Evolutionary conservation across 495 filamentous ascomycete genomes (phyloP).

Genomic region (Xylaria acuta): DNA sequence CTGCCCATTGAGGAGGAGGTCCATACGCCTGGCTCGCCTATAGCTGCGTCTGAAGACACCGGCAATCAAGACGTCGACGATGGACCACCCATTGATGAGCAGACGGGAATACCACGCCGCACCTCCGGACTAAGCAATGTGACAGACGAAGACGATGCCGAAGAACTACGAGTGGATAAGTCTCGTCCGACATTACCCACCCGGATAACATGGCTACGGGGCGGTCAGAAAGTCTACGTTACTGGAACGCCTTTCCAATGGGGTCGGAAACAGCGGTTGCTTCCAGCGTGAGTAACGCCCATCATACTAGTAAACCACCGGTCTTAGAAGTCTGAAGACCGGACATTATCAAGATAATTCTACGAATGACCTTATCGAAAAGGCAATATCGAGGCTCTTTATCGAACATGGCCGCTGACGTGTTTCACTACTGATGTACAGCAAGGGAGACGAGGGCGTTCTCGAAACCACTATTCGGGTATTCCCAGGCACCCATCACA

Average conservation of each 20-base stretch:
- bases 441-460: conserved; percentile 60
- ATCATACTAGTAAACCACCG: conserved; percentile 13
- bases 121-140: conserved; percentile 70
- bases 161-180: conserved; percentile 74
- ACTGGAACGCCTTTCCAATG: conserved; percentile 96
- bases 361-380: neutral
- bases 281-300: conserved; percentile 71
- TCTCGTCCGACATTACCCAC: conserved; percentile 75
- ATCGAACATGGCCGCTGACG: conserved; percentile 10
- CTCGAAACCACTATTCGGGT: conserved; percentile 80
- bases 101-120: conserved; percentile 57
- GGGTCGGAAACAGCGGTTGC: conserved; percentile 87
- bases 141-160: conserved; percentile 78
- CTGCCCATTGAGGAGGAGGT: conserved; percentile 90
- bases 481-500: conserved; percentile 90
- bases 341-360: neutral
- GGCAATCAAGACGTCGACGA: conserved; percentile 58
- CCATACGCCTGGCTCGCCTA: conserved; percentile 84
- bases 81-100: conserved; percentile 51
- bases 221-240: conserved; percentile 88
- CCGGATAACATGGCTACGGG: conserved; percentile 78
- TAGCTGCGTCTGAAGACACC: conserved; percentile 69
- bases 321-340: conserved; percentile 23
- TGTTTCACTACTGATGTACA: conserved; percentile 35
- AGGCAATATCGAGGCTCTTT: neutral